phyloP scores from a whole-genome alignment of 225 moss, liverwort and hornwort genomes.

The Bryum argenteum region DNA sequence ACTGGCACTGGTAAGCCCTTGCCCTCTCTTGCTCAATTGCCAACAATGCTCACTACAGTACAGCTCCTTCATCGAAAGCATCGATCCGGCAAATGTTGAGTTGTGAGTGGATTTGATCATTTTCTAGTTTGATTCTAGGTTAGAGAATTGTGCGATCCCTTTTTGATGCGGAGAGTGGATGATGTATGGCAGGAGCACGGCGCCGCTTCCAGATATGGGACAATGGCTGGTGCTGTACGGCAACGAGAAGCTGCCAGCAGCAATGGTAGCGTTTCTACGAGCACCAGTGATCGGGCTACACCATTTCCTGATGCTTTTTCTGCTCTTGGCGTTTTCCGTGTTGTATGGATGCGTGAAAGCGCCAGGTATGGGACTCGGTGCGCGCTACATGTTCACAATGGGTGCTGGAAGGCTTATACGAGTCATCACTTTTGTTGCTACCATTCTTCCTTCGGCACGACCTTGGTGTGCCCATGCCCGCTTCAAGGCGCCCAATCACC shows the following conservation, averaged over 20 bases:
- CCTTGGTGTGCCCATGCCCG: slow-evolving; percentile 95
- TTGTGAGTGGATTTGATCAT: no score
- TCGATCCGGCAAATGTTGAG: no score
- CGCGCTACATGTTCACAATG: slow-evolving; percentile 96
- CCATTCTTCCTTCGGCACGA: slow-evolving; percentile 88
- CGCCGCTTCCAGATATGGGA: slow-evolving; percentile 81
- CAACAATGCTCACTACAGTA: neutral
- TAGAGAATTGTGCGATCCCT: neutral
- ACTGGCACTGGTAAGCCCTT: slow-evolving; percentile 92
- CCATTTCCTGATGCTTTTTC: slow-evolving; percentile 89
- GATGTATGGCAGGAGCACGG: slow-evolving; percentile 63
- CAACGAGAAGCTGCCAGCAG: slow-evolving; percentile 74
- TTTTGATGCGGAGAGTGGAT: no score
- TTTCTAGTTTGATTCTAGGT: neutral
- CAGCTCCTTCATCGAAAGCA: no score
- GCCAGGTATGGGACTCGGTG: slow-evolving; percentile 87
- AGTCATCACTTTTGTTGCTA: slow-evolving; percentile 82
- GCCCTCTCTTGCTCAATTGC: neutral
- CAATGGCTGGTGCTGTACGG: slow-evolving; percentile 74
- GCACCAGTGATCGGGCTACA: slow-evolving; percentile 92
- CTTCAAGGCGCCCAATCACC: slow-evolving; percentile 72
- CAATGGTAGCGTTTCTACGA: slow-evolving; percentile 62
- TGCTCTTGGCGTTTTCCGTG: slow-evolving; percentile 83
- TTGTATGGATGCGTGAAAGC: slow-evolving; percentile 85
- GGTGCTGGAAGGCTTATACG: slow-evolving; percentile 83